phyloP scores from a whole-genome alignment of 495 filamentous ascomycete species.

The Podospora bellae-mahoneyi region DNA sequence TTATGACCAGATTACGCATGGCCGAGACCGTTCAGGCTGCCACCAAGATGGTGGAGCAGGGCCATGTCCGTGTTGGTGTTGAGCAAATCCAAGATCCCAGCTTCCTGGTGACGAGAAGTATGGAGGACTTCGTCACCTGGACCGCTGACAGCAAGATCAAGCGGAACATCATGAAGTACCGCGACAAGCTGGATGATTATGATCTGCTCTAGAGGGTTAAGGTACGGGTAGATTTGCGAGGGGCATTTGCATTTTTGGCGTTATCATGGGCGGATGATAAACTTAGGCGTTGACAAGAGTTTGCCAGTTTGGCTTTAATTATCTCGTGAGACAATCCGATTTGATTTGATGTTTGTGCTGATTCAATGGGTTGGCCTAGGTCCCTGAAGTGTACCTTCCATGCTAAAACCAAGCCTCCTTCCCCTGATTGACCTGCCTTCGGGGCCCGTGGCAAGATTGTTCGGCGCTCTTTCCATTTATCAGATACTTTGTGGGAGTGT shows the following conservation, averaged over 20 bases:
- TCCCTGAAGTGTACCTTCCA: background rate
- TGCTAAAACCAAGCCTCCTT: background rate
- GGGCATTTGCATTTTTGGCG: background rate
- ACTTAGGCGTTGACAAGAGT: background rate
- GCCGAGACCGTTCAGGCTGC: conserved; percentile 80
- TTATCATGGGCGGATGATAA: background rate
- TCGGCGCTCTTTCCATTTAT: background rate
- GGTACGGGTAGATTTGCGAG: background rate
- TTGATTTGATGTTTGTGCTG: background rate
- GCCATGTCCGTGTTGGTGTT: conserved; percentile 88
- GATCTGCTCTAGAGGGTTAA: conserved; percentile 63
- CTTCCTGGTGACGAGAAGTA: conserved; percentile 69
- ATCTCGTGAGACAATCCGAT: background rate
- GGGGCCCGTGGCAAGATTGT: background rate
- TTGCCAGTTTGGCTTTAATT: background rate
- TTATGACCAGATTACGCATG: conserved; percentile 75
- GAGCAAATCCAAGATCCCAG: conserved; percentile 87
- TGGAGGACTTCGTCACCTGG: conserved; percentile 99
- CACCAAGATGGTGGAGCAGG: conserved; percentile 86
- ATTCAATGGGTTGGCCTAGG: background rate
- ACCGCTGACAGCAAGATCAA: conserved; percentile 96
- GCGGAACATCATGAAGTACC: conserved; percentile 86
- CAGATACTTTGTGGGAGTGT: background rate
- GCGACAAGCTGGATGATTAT: conserved; percentile 94
- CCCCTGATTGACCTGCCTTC: background rate